A percentile compares a stretch with the other conserved stretches of the same genome.
Evolutionary conservation across 192 early-diverging fungal genomes (phyloP).

Genomic region (Nowakowskiella sp.): DNA sequence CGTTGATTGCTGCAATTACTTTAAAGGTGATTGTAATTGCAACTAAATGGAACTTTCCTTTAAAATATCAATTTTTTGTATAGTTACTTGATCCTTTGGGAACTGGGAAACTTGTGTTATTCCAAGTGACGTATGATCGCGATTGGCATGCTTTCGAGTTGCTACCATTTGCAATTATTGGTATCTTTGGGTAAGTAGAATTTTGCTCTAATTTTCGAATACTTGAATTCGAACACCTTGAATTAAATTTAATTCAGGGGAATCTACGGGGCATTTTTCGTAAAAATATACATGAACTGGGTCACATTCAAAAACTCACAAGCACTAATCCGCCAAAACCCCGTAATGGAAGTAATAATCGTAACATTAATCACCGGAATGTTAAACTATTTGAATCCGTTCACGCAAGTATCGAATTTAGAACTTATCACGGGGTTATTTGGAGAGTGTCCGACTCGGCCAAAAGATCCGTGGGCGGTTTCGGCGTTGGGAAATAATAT

Average conservation of each 20-base stretch:
- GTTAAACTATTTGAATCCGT: constrained; percentile 28
- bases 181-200: constrained; percentile 61
- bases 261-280: constrained; percentile 41
- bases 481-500: constrained; percentile 20
- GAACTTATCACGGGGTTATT: constrained; percentile 24
- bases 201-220: not conserved
- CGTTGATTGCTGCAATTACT: constrained; percentile 87
- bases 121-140: constrained; percentile 85
- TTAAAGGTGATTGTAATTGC: constrained; percentile 37
- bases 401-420: constrained; percentile 11
- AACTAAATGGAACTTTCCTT: constrained; percentile 3
- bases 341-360: constrained; percentile 35
- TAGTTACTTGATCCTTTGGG: constrained; percentile 86
- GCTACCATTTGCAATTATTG: constrained; percentile 57
- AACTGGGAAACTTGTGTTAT: constrained; percentile 94
- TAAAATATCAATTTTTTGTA: not conserved
- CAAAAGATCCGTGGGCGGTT: constrained; percentile 22
- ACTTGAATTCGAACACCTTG: not conserved
- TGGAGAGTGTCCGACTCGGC: constrained; percentile 20
- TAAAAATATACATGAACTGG: constrained; percentile 39
- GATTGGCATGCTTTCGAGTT: constrained; percentile 95
- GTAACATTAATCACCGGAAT: constrained; percentile 43
- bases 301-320: too few relatives aligned
- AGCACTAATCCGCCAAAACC: constrained; percentile 16
- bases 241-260: constrained; percentile 14